These are phyloP conservation scores for Arthrinium puccinioides DNA, from an alignment of 2,329 filamentous ascomycete genomes.

Conservation along the genomic window DNA sequence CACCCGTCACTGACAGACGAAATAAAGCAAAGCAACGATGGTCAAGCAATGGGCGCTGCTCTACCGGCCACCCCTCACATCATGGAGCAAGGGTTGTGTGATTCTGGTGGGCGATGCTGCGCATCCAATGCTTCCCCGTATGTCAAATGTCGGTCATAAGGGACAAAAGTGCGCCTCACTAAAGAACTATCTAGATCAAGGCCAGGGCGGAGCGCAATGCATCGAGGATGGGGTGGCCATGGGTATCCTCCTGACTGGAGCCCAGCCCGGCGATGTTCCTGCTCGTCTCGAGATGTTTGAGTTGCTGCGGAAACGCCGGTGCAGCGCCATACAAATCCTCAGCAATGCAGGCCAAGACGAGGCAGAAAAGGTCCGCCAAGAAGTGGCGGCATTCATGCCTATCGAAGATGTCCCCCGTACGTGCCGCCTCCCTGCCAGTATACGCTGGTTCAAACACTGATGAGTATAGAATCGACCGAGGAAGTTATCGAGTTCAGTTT, in stretches of 20 bases:
- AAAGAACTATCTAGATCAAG: constrained; percentile 9
- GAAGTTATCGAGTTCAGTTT: constrained; percentile 19
- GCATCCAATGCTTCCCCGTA: constrained; percentile 18
- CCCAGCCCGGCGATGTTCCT: constrained; percentile 9
- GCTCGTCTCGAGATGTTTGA: constrained; percentile 21
- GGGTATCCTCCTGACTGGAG: constrained; percentile 19
- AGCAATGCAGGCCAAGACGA: constrained; percentile 26
- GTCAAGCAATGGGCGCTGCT: constrained; percentile 21
- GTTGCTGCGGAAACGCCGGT: constrained; percentile 19
- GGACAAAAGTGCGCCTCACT: not conserved
- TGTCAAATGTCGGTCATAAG: not conserved
- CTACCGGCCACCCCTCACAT: constrained; percentile 18
- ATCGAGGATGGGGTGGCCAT: constrained; percentile 24
- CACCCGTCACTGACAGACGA: not conserved
- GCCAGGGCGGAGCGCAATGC: constrained; percentile 23
- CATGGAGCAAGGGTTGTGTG: constrained; percentile 15
- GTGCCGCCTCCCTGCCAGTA: not conserved
- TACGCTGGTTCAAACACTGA: not conserved
- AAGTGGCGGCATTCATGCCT: constrained; percentile 17
- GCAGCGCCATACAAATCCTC: constrained; percentile 24
- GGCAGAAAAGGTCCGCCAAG: constrained; percentile 17
- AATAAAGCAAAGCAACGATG: constrained; percentile 17
- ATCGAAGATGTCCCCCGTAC: constrained; percentile 17
- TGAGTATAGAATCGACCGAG: constrained; percentile 12
- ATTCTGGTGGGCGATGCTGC: constrained; percentile 14